Base-by-base conservation (phyloP, 106 monocot genomes). In the Narthecium ossifragum region DNA sequence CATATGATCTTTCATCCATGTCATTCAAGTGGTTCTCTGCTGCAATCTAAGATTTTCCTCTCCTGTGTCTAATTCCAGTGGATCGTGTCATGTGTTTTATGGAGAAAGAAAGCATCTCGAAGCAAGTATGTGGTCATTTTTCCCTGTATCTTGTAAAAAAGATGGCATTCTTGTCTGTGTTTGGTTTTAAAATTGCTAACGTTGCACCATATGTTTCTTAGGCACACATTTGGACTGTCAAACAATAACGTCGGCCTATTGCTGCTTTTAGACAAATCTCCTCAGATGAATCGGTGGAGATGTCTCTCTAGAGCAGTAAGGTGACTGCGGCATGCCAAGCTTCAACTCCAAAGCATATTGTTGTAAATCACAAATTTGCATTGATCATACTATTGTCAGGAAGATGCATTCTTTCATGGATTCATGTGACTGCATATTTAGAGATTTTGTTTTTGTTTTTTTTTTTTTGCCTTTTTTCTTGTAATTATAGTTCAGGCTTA, bases 101-200 rank as follows among this genome's bases (percentile, higher is more conserved):
- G 87, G 82, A 72, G 66, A 60, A 82, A 68, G 69, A 82, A 75
- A 68, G 45, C 75, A 68, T 52, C 72, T 62, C 63, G 72, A 34
- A 75, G 58, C 66, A 87, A 73, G 82, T 87, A 79, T 56, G 72
- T 61, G 11, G 43, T 3, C 4, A n/a, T n/a, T n/a, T n/a, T n/a
- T n/a, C n/a, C n/a, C n/a, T n/a, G n/a, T n/a, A n/a, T n/a, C n/a
- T n/a, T n/a, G n/a, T n/a, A n/a, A n/a, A n/a, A n/a, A n/a, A n/a
- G n/a, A n/a, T n/a, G n/a, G n/a, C n/a, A n/a, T n/a, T n/a, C n/a
- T n/a, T n/a, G n/a, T n/a, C n/a, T n/a, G n/a, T n/a, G n/a, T n/a
- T n/a, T n/a, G n/a, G n/a, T n/a, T n/a, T n/a, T n/a, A n/a, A n/a
- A n/a, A n/a, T n/a, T n/a, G n/a, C n/a, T n/a, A n/a, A n/a, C n/a